Evolutionary conservation across 2,329 filamentous ascomycete genomes (phyloP).

Genomic region (Trichoderma sp.): DNA sequence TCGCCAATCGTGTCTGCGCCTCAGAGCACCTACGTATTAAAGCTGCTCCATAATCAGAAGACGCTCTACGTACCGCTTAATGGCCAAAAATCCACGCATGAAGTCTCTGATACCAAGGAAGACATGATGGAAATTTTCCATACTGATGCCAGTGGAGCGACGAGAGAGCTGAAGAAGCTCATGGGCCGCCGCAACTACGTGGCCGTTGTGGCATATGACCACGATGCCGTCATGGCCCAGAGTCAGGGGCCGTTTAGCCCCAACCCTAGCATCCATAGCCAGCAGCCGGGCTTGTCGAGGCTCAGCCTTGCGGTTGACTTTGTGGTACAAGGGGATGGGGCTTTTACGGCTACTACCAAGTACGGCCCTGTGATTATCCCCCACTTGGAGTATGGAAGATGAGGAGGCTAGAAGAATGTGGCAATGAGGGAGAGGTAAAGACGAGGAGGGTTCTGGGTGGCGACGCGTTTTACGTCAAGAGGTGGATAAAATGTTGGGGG

Average conservation of each 20-base stretch:
- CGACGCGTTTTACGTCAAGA: background rate
- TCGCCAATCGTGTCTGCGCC: constrained; percentile 91
- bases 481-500: background rate
- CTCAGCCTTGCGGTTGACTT: constrained; percentile 93
- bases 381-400: constrained; percentile 70
- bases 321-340: constrained; percentile 89
- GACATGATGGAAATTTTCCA: constrained; percentile 99
- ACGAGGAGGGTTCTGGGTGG: background rate
- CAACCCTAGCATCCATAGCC: constrained; percentile 38
- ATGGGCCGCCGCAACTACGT: constrained; percentile 95
- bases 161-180: constrained; percentile 82
- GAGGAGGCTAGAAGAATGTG: background rate
- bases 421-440: background rate
- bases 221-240: constrained; percentile 62
- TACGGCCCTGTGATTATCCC: constrained; percentile 97
- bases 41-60: constrained; percentile 94
- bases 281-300: constrained; percentile 56
- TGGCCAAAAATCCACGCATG: constrained; percentile 72
- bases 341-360: constrained; percentile 81
- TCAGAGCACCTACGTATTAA: constrained; percentile 80
- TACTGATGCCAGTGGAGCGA: constrained; percentile 81
- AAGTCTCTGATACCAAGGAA: constrained; percentile 90
- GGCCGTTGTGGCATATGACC: constrained; percentile 91
- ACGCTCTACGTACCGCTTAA: constrained; percentile 89
- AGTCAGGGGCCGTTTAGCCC: constrained; percentile 42